Evolutionary conservation across 2,329 filamentous ascomycete species (phyloP), one percentile per base, ranked within the genome.

Genomic region (Microsporum canis): DNA sequence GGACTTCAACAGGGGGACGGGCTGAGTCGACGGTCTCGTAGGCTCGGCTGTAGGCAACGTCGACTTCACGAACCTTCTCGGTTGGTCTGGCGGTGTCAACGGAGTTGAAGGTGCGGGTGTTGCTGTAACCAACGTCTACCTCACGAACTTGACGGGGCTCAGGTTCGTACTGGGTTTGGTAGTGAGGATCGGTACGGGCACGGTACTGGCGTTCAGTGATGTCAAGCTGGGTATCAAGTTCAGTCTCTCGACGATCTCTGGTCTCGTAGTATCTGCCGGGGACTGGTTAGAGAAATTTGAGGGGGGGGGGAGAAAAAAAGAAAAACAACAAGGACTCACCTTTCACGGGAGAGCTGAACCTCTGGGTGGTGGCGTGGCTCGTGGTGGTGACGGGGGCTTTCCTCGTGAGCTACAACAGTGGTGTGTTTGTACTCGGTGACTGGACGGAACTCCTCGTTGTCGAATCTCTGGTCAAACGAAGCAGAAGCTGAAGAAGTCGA

Each of bases 131-230:
- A 38, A 66, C 63, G 65, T 71, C 68, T 56, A 68, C 63, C n/a
- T 67, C 66, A 61, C 67, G 65, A 66, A 66, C 66, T 68, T 70
- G 66, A 68, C 72, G 69, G 70, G 73, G 64, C 75, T 72, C 39
- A n/a, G 29, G 43, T 36, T 62, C 61, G 71, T 75, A 76, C 69
- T 77, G 72, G 65, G 76, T 71, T 69, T 78, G 77, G 73, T 79
- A 80, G 66, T 77, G 78, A 65, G 80, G 81, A 59, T 80, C 74
- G 66, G 77, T 78, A 67, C 78, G 80, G 82, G 85, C 75, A 82
- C 83, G 78, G 82, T 88, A 79, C 82, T 87, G 78, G 82, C 84
- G 78, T 66, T 80, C 78, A 71, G 79, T 78, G 65, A 78, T 68
- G 71, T 82, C 79, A 68, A 82, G 73, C 68, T 81, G 79, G 63